Percentiles rank a stretch among this genome's conserved stretches.
Conservation (phyloP, 2,329 filamentous ascomycete genomes). For the Colletotrichum aenigma region DNA sequence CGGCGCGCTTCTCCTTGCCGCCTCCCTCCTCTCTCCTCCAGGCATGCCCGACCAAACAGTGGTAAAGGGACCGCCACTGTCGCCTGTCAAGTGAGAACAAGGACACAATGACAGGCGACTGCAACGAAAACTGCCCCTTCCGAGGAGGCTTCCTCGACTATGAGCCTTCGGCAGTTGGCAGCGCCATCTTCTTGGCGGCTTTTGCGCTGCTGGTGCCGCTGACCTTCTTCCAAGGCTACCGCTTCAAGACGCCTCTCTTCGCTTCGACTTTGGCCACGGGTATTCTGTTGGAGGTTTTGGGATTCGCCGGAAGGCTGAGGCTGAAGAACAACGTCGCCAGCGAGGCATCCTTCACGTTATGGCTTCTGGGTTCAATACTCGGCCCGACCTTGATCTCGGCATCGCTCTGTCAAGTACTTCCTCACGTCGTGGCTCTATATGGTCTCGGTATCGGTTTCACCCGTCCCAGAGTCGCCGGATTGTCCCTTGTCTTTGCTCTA, state of each 20-base stretch:
- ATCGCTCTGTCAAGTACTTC: slow-evolving; percentile 48
- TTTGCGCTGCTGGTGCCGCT: slow-evolving; percentile 45
- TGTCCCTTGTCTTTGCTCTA: slow-evolving; percentile 36
- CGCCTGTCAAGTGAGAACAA: slow-evolving; percentile 18
- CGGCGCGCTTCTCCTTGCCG: not conserved
- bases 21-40: not conserved
- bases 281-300: slow-evolving; percentile 46
- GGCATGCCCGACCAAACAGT: slow-evolving; percentile 14
- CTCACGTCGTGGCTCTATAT: slow-evolving; percentile 51
- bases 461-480: slow-evolving; percentile 35
- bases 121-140: slow-evolving; percentile 36
- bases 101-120: slow-evolving; percentile 36
- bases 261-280: slow-evolving; percentile 43
- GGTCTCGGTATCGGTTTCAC: slow-evolving; percentile 44
- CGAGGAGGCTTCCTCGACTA: slow-evolving; percentile 41
- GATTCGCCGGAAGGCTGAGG: slow-evolving; percentile 51
- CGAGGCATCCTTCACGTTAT: slow-evolving; percentile 45
- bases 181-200: slow-evolving; percentile 41
- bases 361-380: slow-evolving; percentile 49
- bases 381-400: slow-evolving; percentile 50
- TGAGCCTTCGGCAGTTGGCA: slow-evolving; percentile 40
- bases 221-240: slow-evolving; percentile 40
- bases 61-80: slow-evolving; percentile 10
- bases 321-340: slow-evolving; percentile 37
- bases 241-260: slow-evolving; percentile 44